Percentiles rank a stretch among this genome's conserved stretches.
phyloP scores from a whole-genome alignment of 352 stramenopile genomes.

The Phytophthora hibernalis region DNA sequence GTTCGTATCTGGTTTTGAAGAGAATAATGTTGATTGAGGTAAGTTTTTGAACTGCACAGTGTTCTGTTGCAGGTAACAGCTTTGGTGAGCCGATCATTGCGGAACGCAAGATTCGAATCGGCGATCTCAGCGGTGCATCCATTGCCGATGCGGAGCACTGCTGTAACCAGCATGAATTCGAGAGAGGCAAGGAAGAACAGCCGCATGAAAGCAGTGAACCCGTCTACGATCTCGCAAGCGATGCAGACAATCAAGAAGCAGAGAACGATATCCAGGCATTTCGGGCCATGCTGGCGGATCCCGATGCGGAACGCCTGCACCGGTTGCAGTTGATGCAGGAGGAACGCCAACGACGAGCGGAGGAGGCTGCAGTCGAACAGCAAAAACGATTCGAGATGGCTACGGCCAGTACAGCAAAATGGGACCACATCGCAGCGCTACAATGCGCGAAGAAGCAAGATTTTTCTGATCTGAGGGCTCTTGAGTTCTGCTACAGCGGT shows the following conservation, averaged over 20 bases:
- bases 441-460: constrained; percentile 56
- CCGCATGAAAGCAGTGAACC: neutral
- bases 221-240: neutral
- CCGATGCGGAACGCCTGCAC: constrained; percentile 62
- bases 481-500: constrained; percentile 71
- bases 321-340: constrained; percentile 46
- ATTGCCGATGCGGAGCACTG: constrained; percentile 20
- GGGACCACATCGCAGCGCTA: constrained; percentile 52
- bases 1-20: constrained; percentile 19
- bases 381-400: constrained; percentile 29
- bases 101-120: constrained; percentile 85
- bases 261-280: constrained; percentile 63
- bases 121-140: constrained; percentile 26
- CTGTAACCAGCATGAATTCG: constrained; percentile 36
- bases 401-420: constrained; percentile 24
- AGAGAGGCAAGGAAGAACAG: constrained; percentile 1
- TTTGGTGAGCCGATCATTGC: constrained; percentile 84
- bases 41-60: neutral
- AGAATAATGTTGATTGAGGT: neutral
- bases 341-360: constrained; percentile 43
- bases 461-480: constrained; percentile 61
- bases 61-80: constrained; percentile 45
- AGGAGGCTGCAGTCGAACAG: constrained; percentile 26
- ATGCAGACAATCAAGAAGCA: constrained; percentile 33
- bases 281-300: constrained; percentile 62